Conservation (phyloP, 2,329 filamentous ascomycete genomes). For the Aspergillus sp. region DNA sequence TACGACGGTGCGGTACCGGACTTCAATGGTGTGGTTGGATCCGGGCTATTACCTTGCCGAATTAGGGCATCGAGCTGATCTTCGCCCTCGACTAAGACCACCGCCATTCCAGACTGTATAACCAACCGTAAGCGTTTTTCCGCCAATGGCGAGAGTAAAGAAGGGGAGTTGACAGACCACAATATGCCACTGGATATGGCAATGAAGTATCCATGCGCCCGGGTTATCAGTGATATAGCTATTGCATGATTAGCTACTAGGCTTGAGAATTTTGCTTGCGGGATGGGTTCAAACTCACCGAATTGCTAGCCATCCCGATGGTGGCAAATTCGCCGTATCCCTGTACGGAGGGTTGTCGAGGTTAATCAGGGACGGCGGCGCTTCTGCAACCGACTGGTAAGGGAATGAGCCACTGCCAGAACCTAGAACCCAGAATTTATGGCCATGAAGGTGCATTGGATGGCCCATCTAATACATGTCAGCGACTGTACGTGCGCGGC, state of each 20-base stretch:
- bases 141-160: neutral
- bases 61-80: neutral
- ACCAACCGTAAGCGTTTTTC: neutral
- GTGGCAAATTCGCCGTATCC: neutral
- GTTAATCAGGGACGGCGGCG: neutral
- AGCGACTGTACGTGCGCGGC: neutral
- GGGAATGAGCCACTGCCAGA: neutral
- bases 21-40: neutral
- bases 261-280: neutral
- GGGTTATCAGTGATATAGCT: slow-evolving; percentile 1
- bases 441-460: neutral
- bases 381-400: slow-evolving; percentile 1
- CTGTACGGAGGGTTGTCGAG: neutral
- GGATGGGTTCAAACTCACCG: neutral
- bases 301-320: neutral
- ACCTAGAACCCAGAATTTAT: slow-evolving; percentile 4
- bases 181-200: neutral
- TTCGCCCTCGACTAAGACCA: neutral
- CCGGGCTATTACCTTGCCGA: neutral
- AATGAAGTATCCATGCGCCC: neutral
- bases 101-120: neutral
- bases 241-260: neutral
- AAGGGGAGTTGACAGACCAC: neutral
- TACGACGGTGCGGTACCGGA: neutral
- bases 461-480: slow-evolving; percentile 1